phyloP scores from a whole-genome alignment of 306 rosid species.

The Cajanus cajan region DNA sequence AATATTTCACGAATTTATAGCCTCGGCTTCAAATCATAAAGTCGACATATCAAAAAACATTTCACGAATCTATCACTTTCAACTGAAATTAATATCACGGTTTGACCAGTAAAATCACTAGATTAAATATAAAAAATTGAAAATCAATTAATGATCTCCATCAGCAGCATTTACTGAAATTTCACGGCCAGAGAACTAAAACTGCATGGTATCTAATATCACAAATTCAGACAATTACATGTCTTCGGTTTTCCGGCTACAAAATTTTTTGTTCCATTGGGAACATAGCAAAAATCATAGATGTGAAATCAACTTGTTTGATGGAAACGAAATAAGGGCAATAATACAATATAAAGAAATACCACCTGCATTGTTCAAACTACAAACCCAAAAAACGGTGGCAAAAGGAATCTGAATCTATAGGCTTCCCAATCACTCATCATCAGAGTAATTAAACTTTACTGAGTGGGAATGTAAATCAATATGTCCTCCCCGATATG shows the following conservation, averaged over 20 bases:
- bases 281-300: not conserved
- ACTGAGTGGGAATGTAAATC: slow-evolving; percentile 83
- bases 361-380: not conserved
- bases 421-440: slow-evolving; percentile 44
- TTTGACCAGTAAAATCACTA: not conserved
- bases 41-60: too few relatives aligned
- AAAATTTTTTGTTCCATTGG: not conserved
- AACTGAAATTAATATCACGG: too few relatives aligned
- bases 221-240: not conserved
- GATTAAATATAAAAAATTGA: not conserved
- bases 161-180: not conserved
- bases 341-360: not conserved
- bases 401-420: not conserved
- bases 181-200: not conserved
- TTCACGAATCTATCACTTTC: too few relatives aligned
- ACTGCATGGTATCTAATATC: not conserved
- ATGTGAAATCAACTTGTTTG: not conserved
- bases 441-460: slow-evolving; percentile 82
- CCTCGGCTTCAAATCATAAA: too few relatives aligned
- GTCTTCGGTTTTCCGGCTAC: not conserved
- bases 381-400: not conserved
- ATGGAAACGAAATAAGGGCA: not conserved
- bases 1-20: too few relatives aligned
- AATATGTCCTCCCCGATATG: slow-evolving; percentile 83
- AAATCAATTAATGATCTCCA: not conserved